These are phyloP conservation scores for Trypanosoma melophagium DNA, from an alignment of 208 protist species.

Conservation along the genomic window DNA sequence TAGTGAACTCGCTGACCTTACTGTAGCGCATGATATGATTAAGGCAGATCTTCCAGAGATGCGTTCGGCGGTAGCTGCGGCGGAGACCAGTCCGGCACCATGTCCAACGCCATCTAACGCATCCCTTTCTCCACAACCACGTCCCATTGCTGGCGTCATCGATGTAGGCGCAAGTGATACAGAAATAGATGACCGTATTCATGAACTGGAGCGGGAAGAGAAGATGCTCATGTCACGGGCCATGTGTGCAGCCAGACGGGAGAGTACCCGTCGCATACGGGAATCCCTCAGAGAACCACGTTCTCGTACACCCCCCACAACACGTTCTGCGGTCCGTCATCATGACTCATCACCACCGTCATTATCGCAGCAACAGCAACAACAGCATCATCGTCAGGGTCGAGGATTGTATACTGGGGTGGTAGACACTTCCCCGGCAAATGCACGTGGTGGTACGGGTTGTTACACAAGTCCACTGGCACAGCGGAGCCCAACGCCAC, in stretches of 20 bases:
- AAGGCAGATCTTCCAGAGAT: conserved; percentile 53
- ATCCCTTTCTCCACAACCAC: conserved; percentile 52
- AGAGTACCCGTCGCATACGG: conserved; percentile 68
- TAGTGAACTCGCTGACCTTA: conserved; percentile 63
- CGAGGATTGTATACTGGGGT: not conserved
- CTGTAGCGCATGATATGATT: conserved; percentile 72
- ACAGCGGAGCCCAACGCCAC: conserved; percentile 25
- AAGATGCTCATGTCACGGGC: conserved; percentile 53
- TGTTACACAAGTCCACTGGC: conserved; percentile 12
- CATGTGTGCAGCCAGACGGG: conserved; percentile 45
- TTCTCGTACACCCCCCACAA: conserved; percentile 24
- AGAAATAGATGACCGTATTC: conserved; percentile 62
- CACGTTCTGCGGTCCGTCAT: conserved; percentile 13
- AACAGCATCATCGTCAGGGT: not conserved
- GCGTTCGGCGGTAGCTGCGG: not conserved
- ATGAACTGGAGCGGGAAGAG: conserved; percentile 62
- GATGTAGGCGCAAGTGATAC: conserved; percentile 38
- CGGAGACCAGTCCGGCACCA: not conserved
- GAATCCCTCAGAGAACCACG: conserved; percentile 47
- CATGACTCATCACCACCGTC: conserved; percentile 4
- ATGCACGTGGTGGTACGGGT: not conserved
- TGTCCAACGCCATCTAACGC: not conserved
- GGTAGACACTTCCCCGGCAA: conserved; percentile 9
- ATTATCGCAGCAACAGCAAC: not conserved
- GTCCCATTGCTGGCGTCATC: conserved; percentile 12